Evolutionary conservation across 805 yeast species (phyloP).

Genomic region (Wickerhamiella cacticola): DNA sequence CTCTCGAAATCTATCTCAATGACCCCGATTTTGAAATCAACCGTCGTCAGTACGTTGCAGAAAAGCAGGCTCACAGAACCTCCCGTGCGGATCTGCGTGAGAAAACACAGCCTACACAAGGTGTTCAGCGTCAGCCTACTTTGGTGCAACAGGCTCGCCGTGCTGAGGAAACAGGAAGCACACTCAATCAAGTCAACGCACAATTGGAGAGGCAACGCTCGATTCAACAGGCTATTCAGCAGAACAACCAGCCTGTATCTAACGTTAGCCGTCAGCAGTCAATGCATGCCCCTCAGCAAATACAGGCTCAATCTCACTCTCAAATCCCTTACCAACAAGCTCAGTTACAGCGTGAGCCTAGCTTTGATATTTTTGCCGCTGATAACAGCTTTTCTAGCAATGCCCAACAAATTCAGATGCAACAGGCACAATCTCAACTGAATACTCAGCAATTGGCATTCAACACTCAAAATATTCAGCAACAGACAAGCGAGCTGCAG

Average conservation of each 20-base stretch:
- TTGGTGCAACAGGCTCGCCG: constrained; percentile 17
- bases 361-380: constrained; percentile 12
- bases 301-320: constrained; percentile 17
- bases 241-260: constrained; percentile 17
- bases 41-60: constrained; percentile 64
- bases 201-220: neutral
- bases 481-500: constrained; percentile 21
- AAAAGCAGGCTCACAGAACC: constrained; percentile 36
- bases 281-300: constrained; percentile 12
- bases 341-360: constrained; percentile 4
- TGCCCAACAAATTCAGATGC: constrained; percentile 20
- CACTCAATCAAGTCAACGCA: constrained; percentile 4
- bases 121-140: constrained; percentile 2
- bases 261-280: constrained; percentile 14
- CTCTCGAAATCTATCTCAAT: constrained; percentile 76
- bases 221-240: constrained; percentile 15
- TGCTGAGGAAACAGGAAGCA: constrained; percentile 15
- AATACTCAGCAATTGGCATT: constrained; percentile 24
- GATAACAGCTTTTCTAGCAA: constrained; percentile 12
- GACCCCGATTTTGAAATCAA: constrained; percentile 77
- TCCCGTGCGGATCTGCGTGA: constrained; percentile 6
- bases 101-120: constrained; percentile 13
- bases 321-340: constrained; percentile 17
- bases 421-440: constrained; percentile 22
- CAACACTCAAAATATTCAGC: constrained; percentile 21